Base-by-base conservation (phyloP, 2,329 filamentous ascomycete genomes). In the Claviceps maximensis region DNA sequence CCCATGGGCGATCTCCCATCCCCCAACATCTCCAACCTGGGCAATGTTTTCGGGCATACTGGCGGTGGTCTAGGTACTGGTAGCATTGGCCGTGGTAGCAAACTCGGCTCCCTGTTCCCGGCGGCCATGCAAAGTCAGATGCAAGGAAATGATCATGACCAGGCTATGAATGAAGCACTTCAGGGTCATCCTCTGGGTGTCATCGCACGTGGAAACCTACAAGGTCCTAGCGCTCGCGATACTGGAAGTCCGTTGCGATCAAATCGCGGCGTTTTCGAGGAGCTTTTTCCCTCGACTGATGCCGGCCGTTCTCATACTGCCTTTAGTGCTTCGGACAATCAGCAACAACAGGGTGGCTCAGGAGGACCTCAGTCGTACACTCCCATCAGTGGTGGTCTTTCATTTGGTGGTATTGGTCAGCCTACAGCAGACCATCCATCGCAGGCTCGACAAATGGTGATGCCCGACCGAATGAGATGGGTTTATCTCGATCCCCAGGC, bases 401-500 rank as follows among this genome's bases (percentile, higher is more conserved):
- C 67, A 3, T 70, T 71, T 54, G 63, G 68, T 13, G 65, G 62
- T 8, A 69, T 65, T 27, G 69, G 66, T 27, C 61, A 70, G 23
- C 60, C 59, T 1, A 64, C 62, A 4, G 74, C 78, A 23, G 74
- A 80, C 15, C 76, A 80, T n/a, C 74, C 82, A 6, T 79, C 79
- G 49, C 84, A 89, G 58, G 78, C 88, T 58, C 84, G 89, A 17
- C 90, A 86, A 46, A 97, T 98, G 90, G 91, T 98, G 5, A 97
- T 98, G 93, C 93, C 93, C 2, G 93, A 98, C 67, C 80, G 94
- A 15, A 98, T 98, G 89, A 80, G 91, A 61, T 98, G 93, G 93
- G 91, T 96, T 19, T 98, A 98, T 65, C 83, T 94, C 51, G 93
- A 98, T 65, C 93, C 93, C 5, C 88, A 95, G 65, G 89, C 89